Percentiles rank a stretch among this genome's conserved stretches.
phyloP scores from a whole-genome alignment of 352 stramenopile species.

The Peronospora belbahrii region DNA sequence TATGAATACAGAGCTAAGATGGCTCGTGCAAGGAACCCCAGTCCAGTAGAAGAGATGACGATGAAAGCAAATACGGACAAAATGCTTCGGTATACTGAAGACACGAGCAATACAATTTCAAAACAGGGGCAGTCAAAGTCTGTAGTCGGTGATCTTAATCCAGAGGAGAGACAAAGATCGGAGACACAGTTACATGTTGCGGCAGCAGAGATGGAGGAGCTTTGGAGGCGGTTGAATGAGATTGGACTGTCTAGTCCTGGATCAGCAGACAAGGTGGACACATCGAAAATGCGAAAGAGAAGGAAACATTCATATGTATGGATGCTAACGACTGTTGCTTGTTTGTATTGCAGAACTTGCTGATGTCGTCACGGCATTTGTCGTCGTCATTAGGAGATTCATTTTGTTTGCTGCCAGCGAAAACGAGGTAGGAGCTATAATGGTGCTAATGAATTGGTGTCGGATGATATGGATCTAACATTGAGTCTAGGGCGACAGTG shows the following conservation, averaged over 20 bases:
- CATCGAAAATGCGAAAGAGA: background rate
- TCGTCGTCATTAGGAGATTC: constrained; percentile 80
- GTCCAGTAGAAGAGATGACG: constrained; percentile 11
- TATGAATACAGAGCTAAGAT: constrained; percentile 73
- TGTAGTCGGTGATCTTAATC: constrained; percentile 13
- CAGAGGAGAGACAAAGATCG: constrained; percentile 28
- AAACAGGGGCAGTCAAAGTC: background rate
- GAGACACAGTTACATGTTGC: constrained; percentile 63
- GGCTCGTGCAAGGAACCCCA: constrained; percentile 34
- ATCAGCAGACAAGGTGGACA: constrained; percentile 45
- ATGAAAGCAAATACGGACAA: constrained; percentile 3
- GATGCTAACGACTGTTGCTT: background rate
- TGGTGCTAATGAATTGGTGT: background rate
- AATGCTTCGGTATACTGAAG: constrained; percentile 2
- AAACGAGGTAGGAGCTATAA: constrained; percentile 31
- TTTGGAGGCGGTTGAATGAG: constrained; percentile 72
- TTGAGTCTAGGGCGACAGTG: constrained; percentile 28
- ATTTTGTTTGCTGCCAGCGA: constrained; percentile 72
- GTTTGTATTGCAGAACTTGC: constrained; percentile 36
- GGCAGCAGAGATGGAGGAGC: constrained; percentile 74
- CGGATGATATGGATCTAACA: background rate
- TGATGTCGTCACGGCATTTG: constrained; percentile 72
- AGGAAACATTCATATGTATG: background rate
- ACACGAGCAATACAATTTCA: background rate
- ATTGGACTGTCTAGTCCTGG: constrained; percentile 58